Evolutionary conservation across 2,329 filamentous ascomycete genomes (phyloP), one percentile per base, ranked within the genome.

Genomic region (Aspergillus latus): DNA sequence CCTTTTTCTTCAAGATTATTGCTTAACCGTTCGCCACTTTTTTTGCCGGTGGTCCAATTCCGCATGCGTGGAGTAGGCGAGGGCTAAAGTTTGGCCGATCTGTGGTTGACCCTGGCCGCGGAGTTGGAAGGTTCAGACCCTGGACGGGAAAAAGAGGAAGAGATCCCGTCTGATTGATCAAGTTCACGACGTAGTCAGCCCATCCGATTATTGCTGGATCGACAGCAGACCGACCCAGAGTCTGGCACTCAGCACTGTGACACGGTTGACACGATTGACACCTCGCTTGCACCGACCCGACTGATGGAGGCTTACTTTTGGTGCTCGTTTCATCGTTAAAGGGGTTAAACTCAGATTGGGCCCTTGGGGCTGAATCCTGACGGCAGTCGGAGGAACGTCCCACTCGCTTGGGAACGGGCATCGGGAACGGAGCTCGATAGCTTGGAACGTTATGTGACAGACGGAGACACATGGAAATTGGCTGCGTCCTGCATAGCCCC

Each of bases 261-360:
- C 21, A 21, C 21, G 21, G 21, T 21, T 21, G 21, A 21, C 21
- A 21, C 21, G 21, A 21, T 40, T 46, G 39, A 55, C 32, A 46
- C 53, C 47, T 55, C 53, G 53, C 53, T 55, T 55, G 40, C 40
- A 47, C 47, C 11, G 16, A 45, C 11, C 15, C 39, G 10, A 16
- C 39, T 16, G 39, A n/a, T 7, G 21, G 26, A 49, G 34, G 44
- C 32, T 49, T 49, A 28, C 46, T 39, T 39, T 39, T 49, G 7
- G 15, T 36, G 13, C 13, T 37, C 28, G n/a, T 47, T 29, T 28
- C 15, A 21, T 37, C 8, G 45, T 8, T 8, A 57, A 36, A 47
- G 51, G 51, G 43, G 43, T 52, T 26, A 52, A 44, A 44, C 37
- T 51, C 49, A 51, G 49, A 51, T 21, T 21, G 21, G 21, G 21